Evolutionary conservation across 768 basidiomycete genomes (phyloP).

Genomic region (Naematelia encephala): DNA sequence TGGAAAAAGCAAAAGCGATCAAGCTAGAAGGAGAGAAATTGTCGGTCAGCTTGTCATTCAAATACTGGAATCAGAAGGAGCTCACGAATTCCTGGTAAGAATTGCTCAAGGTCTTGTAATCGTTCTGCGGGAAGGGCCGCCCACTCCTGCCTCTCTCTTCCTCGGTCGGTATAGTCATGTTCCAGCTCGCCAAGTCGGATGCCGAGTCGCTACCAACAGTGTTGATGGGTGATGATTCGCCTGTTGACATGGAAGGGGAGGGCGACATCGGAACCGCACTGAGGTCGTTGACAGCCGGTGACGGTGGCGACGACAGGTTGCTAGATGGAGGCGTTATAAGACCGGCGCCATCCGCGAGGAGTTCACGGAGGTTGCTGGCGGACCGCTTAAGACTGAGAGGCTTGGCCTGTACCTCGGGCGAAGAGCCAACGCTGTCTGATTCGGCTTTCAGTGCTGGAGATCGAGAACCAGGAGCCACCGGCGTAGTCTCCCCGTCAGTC

Average conservation of each 20-base stretch:
- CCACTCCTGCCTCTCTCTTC: neutral
- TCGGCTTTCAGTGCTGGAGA: slow-evolving; percentile 17
- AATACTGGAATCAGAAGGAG: slow-evolving; percentile 5
- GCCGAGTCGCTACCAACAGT: slow-evolving; percentile 25
- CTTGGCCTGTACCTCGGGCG: slow-evolving; percentile 16
- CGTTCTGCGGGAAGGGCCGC: slow-evolving; percentile 4
- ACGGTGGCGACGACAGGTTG: slow-evolving; percentile 44
- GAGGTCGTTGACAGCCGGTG: slow-evolving; percentile 20
- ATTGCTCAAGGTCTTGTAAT: slow-evolving; percentile 25
- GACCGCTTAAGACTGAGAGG: slow-evolving; percentile 32
- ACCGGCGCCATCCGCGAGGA: slow-evolving; percentile 28
- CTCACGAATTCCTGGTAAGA: slow-evolving; percentile 49
- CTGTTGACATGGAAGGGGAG: slow-evolving; percentile 30
- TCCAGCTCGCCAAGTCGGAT: slow-evolving; percentile 20
- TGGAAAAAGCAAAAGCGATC: slow-evolving; percentile 51
- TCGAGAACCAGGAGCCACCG: slow-evolving; percentile 25
- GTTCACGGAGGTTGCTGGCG: slow-evolving; percentile 30
- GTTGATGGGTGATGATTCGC: slow-evolving; percentile 38
- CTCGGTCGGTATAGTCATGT: neutral
- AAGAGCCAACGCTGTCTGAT: slow-evolving; percentile 7
- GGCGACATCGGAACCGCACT: slow-evolving; percentile 30
- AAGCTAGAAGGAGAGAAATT: slow-evolving; percentile 22
- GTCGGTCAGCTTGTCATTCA: neutral
- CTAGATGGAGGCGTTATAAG: slow-evolving; percentile 44
- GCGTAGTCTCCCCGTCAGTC: slow-evolving; percentile 36